Conservation (phyloP, 2,329 filamentous ascomycete species). For the Emergomyces orientalis region DNA sequence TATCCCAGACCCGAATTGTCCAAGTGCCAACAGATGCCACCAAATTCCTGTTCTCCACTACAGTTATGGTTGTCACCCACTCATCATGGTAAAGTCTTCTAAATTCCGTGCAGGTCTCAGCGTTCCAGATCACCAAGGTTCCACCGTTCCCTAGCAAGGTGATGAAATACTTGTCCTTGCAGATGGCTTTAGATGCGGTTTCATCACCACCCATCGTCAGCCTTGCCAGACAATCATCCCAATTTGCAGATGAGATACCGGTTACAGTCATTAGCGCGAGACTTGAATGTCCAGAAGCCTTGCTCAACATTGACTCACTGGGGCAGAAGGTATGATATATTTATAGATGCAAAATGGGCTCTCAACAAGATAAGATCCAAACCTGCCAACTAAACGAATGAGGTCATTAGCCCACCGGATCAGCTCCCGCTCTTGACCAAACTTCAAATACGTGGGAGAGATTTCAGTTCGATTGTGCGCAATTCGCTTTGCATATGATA, state of each 20-base stretch:
- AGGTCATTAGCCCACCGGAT: conserved; percentile 30
- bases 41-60: conserved; percentile 13
- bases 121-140: conserved; percentile 17
- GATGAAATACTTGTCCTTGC: conserved; percentile 18
- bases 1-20: conserved; percentile 18
- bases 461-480: conserved; percentile 10
- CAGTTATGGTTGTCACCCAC: conserved; percentile 13
- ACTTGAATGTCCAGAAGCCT: conserved; percentile 22
- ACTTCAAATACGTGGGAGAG: conserved; percentile 6
- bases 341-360: conserved; percentile 31
- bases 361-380: conserved; percentile 21
- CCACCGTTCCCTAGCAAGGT: conserved; percentile 18
- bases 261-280: conserved; percentile 15
- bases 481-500: conserved; percentile 14
- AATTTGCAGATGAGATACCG: conserved; percentile 13
- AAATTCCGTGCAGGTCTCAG: conserved; percentile 19
- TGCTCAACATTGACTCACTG: conserved; percentile 25
- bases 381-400: conserved; percentile 31
- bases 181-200: conserved; percentile 12
- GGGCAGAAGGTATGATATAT: conserved; percentile 36
- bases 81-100: conserved; percentile 18
- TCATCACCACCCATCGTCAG: conserved; percentile 12
- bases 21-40: conserved; percentile 16
- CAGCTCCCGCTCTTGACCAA: conserved; percentile 19
- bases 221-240: conserved; percentile 17